These are phyloP conservation scores for Aspergillus sp. DNA, from an alignment of 2,329 filamentous ascomycete species.

Conservation along the genomic window DNA sequence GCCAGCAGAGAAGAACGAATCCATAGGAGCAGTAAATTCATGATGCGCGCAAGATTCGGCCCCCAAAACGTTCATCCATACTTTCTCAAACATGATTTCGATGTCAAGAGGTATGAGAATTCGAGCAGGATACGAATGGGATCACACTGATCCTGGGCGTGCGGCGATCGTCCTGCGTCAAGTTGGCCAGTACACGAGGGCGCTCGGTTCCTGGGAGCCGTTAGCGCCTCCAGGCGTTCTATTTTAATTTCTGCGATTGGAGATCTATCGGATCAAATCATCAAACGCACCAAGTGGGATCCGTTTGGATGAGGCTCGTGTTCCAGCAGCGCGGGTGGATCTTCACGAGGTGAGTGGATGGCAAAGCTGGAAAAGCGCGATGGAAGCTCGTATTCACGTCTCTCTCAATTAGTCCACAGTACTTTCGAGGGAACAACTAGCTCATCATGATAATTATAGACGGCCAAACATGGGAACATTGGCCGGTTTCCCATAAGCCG, in stretches of 20 bases:
- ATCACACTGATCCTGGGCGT: background rate
- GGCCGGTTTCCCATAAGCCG: background rate
- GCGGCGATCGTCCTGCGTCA: background rate
- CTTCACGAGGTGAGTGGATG: slow-evolving; percentile 1
- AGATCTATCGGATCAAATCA: slow-evolving; percentile 7
- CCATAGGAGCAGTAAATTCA: background rate
- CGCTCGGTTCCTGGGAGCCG: background rate
- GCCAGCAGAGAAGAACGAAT: background rate
- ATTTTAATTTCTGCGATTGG: slow-evolving; percentile 9
- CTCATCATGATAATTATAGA: slow-evolving; percentile 3
- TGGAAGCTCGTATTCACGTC: slow-evolving; percentile 8
- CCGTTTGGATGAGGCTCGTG: slow-evolving; percentile 8
- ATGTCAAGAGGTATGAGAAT: background rate
- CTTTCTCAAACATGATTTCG: slow-evolving; percentile 1
- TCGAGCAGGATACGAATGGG: slow-evolving; percentile 2
- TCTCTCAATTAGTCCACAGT: background rate
- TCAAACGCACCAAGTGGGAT: slow-evolving; percentile 4
- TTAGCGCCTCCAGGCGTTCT: slow-evolving; percentile 5
- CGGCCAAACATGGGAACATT: background rate
- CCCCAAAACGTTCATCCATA: slow-evolving; percentile 5
- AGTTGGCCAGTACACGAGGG: slow-evolving; percentile 5
- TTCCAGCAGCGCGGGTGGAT: slow-evolving; percentile 7
- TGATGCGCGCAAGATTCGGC: background rate
- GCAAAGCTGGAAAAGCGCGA: background rate
- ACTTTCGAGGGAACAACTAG: background rate